Percentiles rank a stretch among this genome's conserved stretches.
Conservation (phyloP, 2,329 filamentous ascomycete genomes). For the Ascomycota sp. region DNA sequence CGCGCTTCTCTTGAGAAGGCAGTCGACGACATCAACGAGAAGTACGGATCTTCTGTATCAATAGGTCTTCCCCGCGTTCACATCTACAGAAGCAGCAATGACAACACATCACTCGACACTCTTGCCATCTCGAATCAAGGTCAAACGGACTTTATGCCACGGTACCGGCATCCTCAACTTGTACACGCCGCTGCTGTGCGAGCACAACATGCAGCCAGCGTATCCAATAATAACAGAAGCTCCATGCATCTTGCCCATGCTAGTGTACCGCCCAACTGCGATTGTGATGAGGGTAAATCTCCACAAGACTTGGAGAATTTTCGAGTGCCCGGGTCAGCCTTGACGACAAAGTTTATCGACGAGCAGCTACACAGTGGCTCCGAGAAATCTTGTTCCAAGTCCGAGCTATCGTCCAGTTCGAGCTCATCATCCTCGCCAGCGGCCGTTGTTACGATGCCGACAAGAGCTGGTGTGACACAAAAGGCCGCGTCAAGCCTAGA, state of each 20-base stretch:
- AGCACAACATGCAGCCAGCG: slow-evolving; percentile 2
- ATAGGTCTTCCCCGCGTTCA: neutral
- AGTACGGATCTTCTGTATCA: slow-evolving; percentile 6
- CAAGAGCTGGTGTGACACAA: too few relatives aligned
- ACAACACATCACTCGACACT: neutral
- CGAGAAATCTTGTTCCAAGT: too few relatives aligned
- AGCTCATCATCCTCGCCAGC: neutral
- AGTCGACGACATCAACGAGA: slow-evolving; percentile 10
- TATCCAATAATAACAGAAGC: slow-evolving; percentile 1
- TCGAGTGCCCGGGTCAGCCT: neutral
- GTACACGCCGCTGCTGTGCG: slow-evolving; percentile 2
- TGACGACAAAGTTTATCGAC: neutral
- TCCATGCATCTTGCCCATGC: neutral
- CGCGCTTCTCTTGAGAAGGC: slow-evolving; percentile 10
- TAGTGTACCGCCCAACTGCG: too few relatives aligned
- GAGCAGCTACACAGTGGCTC: neutral
- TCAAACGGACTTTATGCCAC: slow-evolving; percentile 3
- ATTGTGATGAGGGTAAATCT: too few relatives aligned
- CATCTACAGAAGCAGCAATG: slow-evolving; percentile 1
- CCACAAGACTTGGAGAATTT: too few relatives aligned
- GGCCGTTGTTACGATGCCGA: too few relatives aligned
- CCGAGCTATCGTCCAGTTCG: neutral
- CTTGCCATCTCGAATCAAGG: neutral
- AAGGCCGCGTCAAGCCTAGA: too few relatives aligned
- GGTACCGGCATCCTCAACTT: slow-evolving; percentile 4